Evolutionary conservation across 2,329 filamentous ascomycete species (phyloP).

Genomic region (Westerdykella sp.): DNA sequence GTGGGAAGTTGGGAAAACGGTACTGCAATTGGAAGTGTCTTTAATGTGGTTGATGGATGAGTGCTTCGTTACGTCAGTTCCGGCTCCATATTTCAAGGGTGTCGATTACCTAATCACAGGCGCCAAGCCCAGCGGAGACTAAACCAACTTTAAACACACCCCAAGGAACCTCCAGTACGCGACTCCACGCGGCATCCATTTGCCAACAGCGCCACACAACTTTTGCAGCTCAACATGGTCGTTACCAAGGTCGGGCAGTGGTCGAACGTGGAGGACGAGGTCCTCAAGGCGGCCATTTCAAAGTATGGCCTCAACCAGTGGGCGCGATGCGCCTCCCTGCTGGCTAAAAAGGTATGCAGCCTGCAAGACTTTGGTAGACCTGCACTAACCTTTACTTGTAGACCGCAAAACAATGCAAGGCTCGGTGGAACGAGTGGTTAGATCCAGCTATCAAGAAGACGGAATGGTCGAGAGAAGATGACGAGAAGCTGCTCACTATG

Average conservation of each 20-base stretch:
- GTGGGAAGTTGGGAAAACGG: too few species aligned
- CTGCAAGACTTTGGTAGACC: too few species aligned
- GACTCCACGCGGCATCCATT: constrained; percentile 8
- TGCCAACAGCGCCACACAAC: constrained; percentile 5
- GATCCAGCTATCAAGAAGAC: constrained; percentile 97
- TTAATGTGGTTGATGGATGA: not conserved
- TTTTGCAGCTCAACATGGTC: constrained; percentile 44
- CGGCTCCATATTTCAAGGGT: not conserved
- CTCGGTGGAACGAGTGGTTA: constrained; percentile 96
- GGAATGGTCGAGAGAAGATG: constrained; percentile 97
- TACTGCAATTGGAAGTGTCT: not conserved
- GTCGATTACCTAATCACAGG: not conserved
- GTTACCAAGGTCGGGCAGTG: constrained; percentile 63
- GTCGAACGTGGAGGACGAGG: constrained; percentile 81
- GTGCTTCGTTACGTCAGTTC: not conserved
- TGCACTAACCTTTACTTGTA: too few species aligned
- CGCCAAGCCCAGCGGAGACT: not conserved
- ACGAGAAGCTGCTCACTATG: constrained; percentile 92
- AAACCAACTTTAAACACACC: not conserved
- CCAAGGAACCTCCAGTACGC: constrained; percentile 4
- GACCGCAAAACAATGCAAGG: constrained; percentile 98
- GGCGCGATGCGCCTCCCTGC: constrained; percentile 94
- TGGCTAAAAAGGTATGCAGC: constrained; percentile 66
- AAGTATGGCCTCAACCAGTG: constrained; percentile 60
- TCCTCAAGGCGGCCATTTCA: constrained; percentile 68